Evolutionary conservation across 2,329 filamentous ascomycete species (phyloP), one percentile per base, ranked within the genome.

Genomic region (Scleromitrula shiraiana): DNA sequence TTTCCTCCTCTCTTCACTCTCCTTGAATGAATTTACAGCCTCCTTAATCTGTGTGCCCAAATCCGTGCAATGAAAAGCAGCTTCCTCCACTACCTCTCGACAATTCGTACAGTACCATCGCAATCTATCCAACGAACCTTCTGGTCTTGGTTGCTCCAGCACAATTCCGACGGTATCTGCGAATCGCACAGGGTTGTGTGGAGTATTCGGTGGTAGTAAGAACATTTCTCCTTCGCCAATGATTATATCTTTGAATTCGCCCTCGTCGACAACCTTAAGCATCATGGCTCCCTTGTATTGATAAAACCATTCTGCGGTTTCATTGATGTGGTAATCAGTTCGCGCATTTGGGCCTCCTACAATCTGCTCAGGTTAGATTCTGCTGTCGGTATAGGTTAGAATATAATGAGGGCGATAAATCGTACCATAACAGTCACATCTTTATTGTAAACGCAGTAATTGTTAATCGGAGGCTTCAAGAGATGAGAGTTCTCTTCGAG

Each of bases 261-360:
- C 66, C 50, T 74, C 67, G 62, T 96, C 88, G 54, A 96, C 86
- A 14, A 93, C 85, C 65, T 94, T 95, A 58, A 98, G 83, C 50
- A 93, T 75, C 91, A 97, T 96, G 56, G 84, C 82, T 56, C 93
- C 93, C 61, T 83, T 82, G 77, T 95, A 82, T 69, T 97, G 91
- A 76, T 93, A 97, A 80, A 97, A 98, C 83, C 90, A 97, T 68
- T 97, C 93, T 10, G 93, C 82, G 0, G 91, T 97, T 60, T 82
- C 74, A 75, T 97, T 97, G 77, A 97, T 91, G 76, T 97, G 93
- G 74, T 96, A 98, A 74, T 97, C 93, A 48, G 90, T 96, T 55
- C 93, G 82, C 52, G 88, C 88, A 68, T 97, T 97, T 62, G 93
- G 93, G 10, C 93, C 93, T 64, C 93, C 93, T 53, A 98, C 90